A percentile compares a stretch with the other conserved stretches of the same genome.
Evolutionary conservation across 768 basidiomycete genomes (phyloP).

Genomic region (Leccinum sublutescens): DNA sequence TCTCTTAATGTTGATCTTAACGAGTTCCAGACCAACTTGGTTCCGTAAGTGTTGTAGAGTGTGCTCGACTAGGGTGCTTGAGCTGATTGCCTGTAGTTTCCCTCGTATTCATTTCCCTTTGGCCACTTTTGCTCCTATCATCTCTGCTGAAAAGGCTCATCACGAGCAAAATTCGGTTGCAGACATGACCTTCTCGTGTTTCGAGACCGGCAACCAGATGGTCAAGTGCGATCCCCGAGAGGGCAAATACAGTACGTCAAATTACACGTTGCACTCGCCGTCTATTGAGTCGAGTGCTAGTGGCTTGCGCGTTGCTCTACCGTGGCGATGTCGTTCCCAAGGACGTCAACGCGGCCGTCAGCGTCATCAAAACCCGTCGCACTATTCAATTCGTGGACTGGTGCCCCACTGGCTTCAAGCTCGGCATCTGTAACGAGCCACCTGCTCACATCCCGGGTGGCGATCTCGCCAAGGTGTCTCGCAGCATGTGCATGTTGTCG

Average conservation of each 20-base stretch:
- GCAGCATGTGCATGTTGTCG: constrained; percentile 76
- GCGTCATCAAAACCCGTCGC: constrained; percentile 9
- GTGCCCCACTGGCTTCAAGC: constrained; percentile 79
- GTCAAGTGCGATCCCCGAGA: constrained; percentile 77
- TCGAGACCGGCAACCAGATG: constrained; percentile 79
- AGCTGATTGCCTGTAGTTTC: constrained; percentile 53
- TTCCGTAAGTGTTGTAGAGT: constrained; percentile 64
- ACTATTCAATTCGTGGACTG: constrained; percentile 17
- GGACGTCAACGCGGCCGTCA: constrained; percentile 74
- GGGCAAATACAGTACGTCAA: constrained; percentile 66
- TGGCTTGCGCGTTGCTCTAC: constrained; percentile 70
- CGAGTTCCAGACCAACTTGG: constrained; percentile 99
- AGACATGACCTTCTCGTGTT: constrained; percentile 95
- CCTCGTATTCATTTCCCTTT: constrained; percentile 98
- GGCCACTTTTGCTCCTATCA: constrained; percentile 92
- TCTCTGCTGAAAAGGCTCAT: constrained; percentile 90
- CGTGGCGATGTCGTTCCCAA: constrained; percentile 78
- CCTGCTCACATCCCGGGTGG: constrained; percentile 74
- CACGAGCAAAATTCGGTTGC: constrained; percentile 98
- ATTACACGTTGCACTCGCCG: neutral
- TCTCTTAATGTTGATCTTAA: constrained; percentile 75
- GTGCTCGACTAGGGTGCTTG: neutral
- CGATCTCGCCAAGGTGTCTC: constrained; percentile 72
- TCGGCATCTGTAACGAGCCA: constrained; percentile 77
- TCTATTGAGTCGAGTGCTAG: constrained; percentile 26